Evolutionary conservation across 164 flowering plant species (phyloP), one percentile per base, ranked within the genome.

Genomic region (Vitis rupestris): DNA sequence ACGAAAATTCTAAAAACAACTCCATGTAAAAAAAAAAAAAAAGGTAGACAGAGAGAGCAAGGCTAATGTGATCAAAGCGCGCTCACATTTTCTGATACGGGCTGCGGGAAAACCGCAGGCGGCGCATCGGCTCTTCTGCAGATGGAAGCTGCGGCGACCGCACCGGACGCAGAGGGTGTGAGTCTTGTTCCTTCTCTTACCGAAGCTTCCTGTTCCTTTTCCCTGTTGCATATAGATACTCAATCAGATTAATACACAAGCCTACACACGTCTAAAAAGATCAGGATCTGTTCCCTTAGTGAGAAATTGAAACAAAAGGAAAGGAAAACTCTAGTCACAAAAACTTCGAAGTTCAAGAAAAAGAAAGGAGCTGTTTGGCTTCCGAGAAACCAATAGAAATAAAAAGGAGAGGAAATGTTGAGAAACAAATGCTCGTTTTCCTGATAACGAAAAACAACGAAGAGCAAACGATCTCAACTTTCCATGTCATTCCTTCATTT

Each of bases 101-200:
- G 85, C 86, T 8, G 95, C 84, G 17, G 98, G 97, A 66, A 75
- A 93, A 54, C 76, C 98, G 63, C 98, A 93, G 30, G 98, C 93
- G 19, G 89, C 69, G 77, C 98, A 93, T 14, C 97, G 85, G 76
- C 97, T 91, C 90, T 93, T 91, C 91, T 93, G 95, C 17, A 93
- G 90, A 67, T 91, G 98, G 71, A 91, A 93, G 74, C 98, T 93
- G 64, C 97, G 90, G 73, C 97, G 90, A 0, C 97, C 97, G 56
- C 97, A 91, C 68, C 98, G 74, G 63, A 93, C 89, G 67, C 97
- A 93, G 69, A 93, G 88, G 0, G 95, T 91, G 86, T 90, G 98
- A n/a, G 93, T 93, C 86, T 90, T 93, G 90, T 88, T 90, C 85
- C 97, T 93, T 79, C 97, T 83, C 91, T 93, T 93, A 59, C 97